Conservation (phyloP, 2,329 filamentous ascomycete genomes). For the Aspergillus sergii region DNA sequence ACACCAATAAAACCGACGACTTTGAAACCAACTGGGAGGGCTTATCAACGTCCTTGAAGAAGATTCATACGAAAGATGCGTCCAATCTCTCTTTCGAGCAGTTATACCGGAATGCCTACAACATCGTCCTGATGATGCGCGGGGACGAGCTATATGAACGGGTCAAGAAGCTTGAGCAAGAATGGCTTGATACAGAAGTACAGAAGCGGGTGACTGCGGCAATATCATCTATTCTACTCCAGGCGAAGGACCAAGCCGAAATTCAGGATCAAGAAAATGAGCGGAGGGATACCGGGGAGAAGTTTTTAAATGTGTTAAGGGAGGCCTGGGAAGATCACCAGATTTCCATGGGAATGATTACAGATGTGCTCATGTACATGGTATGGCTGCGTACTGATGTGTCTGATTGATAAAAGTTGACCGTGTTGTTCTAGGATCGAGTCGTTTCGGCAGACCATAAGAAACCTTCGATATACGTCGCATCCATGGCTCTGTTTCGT, state of each 20-base stretch:
- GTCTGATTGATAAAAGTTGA: slow-evolving; percentile 2
- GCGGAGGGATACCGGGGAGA: slow-evolving; percentile 76
- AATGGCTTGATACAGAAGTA: slow-evolving; percentile 77
- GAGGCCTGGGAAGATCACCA: slow-evolving; percentile 87
- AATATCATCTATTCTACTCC: slow-evolving; percentile 70
- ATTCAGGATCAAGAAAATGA: slow-evolving; percentile 70
- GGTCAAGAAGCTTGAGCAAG: slow-evolving; percentile 77
- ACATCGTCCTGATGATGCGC: slow-evolving; percentile 86
- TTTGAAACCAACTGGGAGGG: slow-evolving; percentile 85
- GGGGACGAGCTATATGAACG: slow-evolving; percentile 78
- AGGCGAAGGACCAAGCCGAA: slow-evolving; percentile 49
- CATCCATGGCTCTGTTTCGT: slow-evolving; percentile 84
- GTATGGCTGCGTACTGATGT: slow-evolving; percentile 42
- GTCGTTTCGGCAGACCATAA: slow-evolving; percentile 75
- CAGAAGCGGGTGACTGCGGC: slow-evolving; percentile 69
- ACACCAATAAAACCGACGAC: slow-evolving; percentile 64
- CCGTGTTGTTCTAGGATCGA: slow-evolving; percentile 63
- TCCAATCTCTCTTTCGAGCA: slow-evolving; percentile 91
- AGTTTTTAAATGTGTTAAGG: slow-evolving; percentile 75
- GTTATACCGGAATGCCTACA: slow-evolving; percentile 90
- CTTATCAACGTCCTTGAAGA: slow-evolving; percentile 73
- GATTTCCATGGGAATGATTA: slow-evolving; percentile 92
- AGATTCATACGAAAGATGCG: slow-evolving; percentile 92
- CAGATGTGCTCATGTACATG: slow-evolving; percentile 97
- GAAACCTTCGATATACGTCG: slow-evolving; percentile 76